Evolutionary conservation across 2,329 filamentous ascomycete genomes (phyloP), one percentile per base, ranked within the genome.

Genomic region (Aspergillus chevalieri): DNA sequence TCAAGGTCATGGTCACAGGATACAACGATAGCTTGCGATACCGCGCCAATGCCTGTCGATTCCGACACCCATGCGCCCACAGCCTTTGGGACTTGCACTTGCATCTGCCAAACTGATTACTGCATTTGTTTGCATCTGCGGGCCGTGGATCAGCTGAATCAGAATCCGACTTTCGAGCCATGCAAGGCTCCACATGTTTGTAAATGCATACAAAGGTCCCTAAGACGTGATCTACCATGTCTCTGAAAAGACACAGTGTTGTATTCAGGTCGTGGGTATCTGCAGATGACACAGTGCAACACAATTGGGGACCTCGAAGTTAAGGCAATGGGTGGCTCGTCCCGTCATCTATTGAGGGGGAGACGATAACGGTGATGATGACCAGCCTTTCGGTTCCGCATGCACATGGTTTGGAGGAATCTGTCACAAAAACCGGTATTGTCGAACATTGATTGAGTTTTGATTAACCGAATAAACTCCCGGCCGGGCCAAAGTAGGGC

Each of bases 291-390:
- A 51, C 43, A 56, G 62, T 67, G 61, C 59, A 63, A 66, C 61
- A 56, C 10, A 46, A 49, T 52, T 52, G 61, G 56, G 61, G 56
- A 53, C 60, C 64, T 68, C 65, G 65, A 67, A 52, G 54, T 59
- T 47, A 52, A 22, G 53, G 53, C 39, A 10, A 26, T 38, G 44
- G 12, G 43, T 51, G 28, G 45, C 45, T 48, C 21, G 48, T 43
- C 48, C 45, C 48, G 41, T 26, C 38, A 9, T 21, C 17, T 44
- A 24, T 34, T 30, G 15, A 43, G 26, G 42, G 10, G 15, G 17
- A 19, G 17, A 33, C 15, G 34, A 41, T 30, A 17, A 46, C 41
- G 21, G 6, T 41, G 24, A n/a, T 28, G 42, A 28, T 14, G 19
- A n/a, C 6, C n/a, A 44, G 39, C 19, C 3, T 42, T 12, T n/a